Percentiles rank a stretch among this genome's conserved stretches.
Conservation (phyloP, 1,139 yeast species). For the Suhomyces terraborum region DNA sequence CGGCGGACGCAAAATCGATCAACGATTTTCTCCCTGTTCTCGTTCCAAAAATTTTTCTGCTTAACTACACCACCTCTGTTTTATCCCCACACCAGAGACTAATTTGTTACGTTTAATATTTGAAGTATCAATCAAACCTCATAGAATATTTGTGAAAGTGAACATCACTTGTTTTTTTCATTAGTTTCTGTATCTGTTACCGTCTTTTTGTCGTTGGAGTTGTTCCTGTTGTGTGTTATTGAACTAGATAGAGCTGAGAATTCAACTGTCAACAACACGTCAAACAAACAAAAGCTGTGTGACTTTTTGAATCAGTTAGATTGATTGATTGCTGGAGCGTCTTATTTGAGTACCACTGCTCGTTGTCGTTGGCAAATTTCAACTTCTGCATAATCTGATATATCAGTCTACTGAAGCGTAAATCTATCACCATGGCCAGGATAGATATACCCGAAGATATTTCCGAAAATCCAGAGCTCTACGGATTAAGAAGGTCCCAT, state of each 20-base stretch:
- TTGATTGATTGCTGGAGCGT: background rate
- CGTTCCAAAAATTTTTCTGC: constrained; percentile 14
- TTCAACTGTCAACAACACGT: background rate
- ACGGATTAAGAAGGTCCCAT: constrained; percentile 86
- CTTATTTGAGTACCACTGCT: background rate
- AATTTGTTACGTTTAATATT: background rate
- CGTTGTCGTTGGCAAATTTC: background rate
- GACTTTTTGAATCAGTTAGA: background rate
- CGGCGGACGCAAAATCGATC: constrained; percentile 11
- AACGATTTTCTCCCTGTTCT: constrained; percentile 9
- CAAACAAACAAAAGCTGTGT: background rate
- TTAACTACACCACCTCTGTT: constrained; percentile 1
- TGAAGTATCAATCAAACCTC: background rate
- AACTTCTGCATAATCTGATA: background rate
- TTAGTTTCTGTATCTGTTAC: background rate
- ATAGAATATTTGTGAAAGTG: background rate
- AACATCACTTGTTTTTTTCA: background rate
- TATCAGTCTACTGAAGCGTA: background rate
- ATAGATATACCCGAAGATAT: constrained; percentile 42
- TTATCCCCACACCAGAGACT: background rate
- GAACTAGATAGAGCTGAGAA: background rate
- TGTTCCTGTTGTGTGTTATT: background rate
- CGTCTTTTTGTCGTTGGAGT: background rate
- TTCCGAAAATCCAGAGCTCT: constrained; percentile 76
- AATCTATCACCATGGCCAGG: constrained; percentile 20